A percentile compares a stretch with the other conserved stretches of the same genome.
These are phyloP conservation scores for Coprinopsis strossmayeri DNA, from an alignment of 768 basidiomycete genomes.

Conservation along the genomic window DNA sequence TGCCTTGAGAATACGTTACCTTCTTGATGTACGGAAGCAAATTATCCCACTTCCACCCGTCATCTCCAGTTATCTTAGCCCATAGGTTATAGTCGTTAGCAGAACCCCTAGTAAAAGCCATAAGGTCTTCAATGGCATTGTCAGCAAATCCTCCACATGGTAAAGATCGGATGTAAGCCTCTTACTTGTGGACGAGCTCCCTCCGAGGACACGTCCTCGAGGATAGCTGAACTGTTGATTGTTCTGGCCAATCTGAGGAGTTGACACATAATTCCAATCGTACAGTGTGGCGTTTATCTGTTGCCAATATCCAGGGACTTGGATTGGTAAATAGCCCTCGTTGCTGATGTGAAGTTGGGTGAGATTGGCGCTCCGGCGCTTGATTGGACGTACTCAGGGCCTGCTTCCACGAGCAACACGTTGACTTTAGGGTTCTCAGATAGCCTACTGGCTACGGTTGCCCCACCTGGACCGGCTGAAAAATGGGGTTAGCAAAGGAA, in stretches of 20 bases:
- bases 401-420: conserved; percentile 27
- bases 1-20: too few relatives aligned
- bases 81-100: conserved; percentile 4
- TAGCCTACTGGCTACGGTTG: conserved; percentile 26
- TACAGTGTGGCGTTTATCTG: conserved; percentile 6
- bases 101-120: conserved; percentile 8
- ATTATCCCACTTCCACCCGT: conserved; percentile 3
- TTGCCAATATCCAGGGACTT: conserved; percentile 15
- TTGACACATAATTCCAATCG: conserved; percentile 16
- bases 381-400: conserved; percentile 18
- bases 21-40: neutral
- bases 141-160: neutral
- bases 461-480: conserved; percentile 25
- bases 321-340: conserved; percentile 10
- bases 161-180: neutral
- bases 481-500: neutral
- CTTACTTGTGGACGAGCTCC: conserved; percentile 13
- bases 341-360: conserved; percentile 4
- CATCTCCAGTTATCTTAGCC: conserved; percentile 6
- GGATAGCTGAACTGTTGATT: conserved; percentile 8
- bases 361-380: too few relatives aligned
- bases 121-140: conserved; percentile 3
- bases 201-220: conserved; percentile 14
- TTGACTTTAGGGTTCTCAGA: conserved; percentile 22
- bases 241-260: conserved; percentile 13